A percentile compares a stretch with the other conserved stretches of the same genome.
phyloP scores from a whole-genome alignment of 2,329 filamentous ascomycete species.

The Diaporthe longicolla region DNA sequence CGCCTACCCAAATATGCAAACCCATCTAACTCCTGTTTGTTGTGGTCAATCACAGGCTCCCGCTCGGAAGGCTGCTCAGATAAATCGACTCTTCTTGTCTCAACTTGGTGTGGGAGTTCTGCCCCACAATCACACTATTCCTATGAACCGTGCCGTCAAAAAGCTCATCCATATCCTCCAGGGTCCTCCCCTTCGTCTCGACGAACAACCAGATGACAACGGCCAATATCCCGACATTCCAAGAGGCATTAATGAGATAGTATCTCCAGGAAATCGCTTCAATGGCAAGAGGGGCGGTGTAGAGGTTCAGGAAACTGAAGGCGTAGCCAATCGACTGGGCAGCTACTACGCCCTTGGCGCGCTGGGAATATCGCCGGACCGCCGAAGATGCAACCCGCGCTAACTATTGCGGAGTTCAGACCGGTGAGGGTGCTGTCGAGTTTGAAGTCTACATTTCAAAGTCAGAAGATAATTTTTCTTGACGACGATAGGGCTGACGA shows the following conservation, averaged over 20 bases:
- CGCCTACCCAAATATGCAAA: neutral
- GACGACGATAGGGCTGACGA: neutral
- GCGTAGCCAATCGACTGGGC: constrained; percentile 11
- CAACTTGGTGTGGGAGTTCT: neutral
- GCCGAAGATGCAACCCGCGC: constrained; percentile 12
- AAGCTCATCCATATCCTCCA: constrained; percentile 11
- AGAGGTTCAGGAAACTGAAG: constrained; percentile 16
- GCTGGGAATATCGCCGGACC: neutral
- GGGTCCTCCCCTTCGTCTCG: constrained; percentile 13
- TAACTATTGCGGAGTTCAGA: constrained; percentile 20
- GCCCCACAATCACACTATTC: neutral
- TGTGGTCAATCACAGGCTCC: neutral
- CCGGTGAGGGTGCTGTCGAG: constrained; percentile 5
- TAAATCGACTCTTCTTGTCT: neutral
- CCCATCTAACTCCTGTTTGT: neutral
- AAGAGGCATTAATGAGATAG: neutral
- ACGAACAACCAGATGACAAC: constrained; percentile 12
- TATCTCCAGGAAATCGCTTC: neutral
- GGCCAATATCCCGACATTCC: constrained; percentile 1
- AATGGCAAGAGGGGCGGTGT: neutral
- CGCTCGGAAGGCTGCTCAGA: neutral
- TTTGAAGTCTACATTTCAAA: neutral
- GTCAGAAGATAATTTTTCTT: neutral
- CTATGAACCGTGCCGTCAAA: constrained; percentile 1
- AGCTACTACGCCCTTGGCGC: constrained; percentile 9